Conservation (phyloP, 306 rosid species). For the Fragaria nilgerrensis region DNA sequence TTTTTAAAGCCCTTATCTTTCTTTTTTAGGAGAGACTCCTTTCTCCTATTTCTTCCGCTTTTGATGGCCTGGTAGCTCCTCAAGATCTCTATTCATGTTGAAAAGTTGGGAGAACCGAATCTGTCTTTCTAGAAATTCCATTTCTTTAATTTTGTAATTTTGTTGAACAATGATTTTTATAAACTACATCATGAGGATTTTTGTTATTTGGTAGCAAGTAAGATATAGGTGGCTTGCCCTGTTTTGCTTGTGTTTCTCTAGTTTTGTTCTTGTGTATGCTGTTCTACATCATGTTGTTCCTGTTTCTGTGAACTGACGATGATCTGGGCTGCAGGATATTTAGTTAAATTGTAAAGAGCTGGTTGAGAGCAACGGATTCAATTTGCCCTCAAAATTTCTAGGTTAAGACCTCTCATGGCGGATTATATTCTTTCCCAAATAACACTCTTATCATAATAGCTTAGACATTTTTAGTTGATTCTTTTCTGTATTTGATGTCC, state of each 20-base stretch:
- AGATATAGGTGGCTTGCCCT: not conserved
- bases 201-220: not conserved
- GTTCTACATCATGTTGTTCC: conserved; percentile 26
- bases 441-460: not conserved
- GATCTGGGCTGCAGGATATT: conserved; percentile 55
- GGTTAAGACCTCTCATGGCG: conserved; percentile 47
- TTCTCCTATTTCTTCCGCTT: not conserved
- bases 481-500: not conserved
- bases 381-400: conserved; percentile 42
- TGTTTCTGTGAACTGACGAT: conserved; percentile 40
- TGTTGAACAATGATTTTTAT: not conserved
- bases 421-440: conserved; percentile 18
- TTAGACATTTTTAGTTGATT: not conserved
- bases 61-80: not conserved
- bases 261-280: conserved; percentile 13
- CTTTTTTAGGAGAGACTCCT: not conserved
- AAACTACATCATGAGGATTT: not conserved
- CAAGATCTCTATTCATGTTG: not conserved
- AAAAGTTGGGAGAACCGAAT: not conserved
- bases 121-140: too few relatives aligned
- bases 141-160: not conserved
- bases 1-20: not conserved
- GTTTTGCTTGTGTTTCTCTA: conserved; percentile 3
- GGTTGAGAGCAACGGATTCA: conserved; percentile 51
- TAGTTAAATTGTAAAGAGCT: conserved; percentile 42